These are phyloP conservation scores for Ophiognomonia clavigignenti-juglandacearum DNA, from an alignment of 2,329 filamentous ascomycete genomes.

Conservation along the genomic window DNA sequence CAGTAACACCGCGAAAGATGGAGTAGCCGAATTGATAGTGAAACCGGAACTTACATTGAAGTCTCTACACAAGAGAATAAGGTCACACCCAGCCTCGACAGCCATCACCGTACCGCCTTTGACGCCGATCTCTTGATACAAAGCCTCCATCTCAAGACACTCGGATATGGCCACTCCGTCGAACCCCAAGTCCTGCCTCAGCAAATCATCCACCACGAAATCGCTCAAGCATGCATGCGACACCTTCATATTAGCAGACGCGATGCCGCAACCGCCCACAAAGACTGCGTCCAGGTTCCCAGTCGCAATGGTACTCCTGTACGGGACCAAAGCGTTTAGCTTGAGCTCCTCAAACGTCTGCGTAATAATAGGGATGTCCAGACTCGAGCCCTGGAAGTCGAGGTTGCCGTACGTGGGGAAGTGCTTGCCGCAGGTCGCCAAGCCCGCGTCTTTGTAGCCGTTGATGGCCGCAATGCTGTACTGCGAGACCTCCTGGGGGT, in stretches of 20 bases:
- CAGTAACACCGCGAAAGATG: background rate
- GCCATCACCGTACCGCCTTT: conserved; percentile 97
- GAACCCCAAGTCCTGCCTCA: conserved; percentile 86
- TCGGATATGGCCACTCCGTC: conserved; percentile 91
- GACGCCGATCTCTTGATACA: conserved; percentile 94
- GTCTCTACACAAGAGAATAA: conserved; percentile 82
- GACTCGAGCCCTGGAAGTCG: conserved; percentile 83
- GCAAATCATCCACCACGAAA: conserved; percentile 84
- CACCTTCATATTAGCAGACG: conserved; percentile 85
- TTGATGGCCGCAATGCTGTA: conserved; percentile 88
- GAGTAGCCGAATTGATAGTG: background rate
- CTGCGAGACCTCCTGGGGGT: conserved; percentile 90
- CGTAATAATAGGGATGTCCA: conserved; percentile 93
- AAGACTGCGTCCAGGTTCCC: conserved; percentile 88
- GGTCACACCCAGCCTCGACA: conserved; percentile 90
- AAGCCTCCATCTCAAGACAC: conserved; percentile 92
- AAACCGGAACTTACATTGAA: conserved; percentile 45
- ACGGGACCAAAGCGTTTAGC: conserved; percentile 85
- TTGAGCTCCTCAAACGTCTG: conserved; percentile 91
- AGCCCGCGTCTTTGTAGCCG: conserved; percentile 85
- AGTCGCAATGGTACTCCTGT: conserved; percentile 80
- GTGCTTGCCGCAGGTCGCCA: conserved; percentile 90
- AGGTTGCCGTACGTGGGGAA: conserved; percentile 95
- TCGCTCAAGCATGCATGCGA: conserved; percentile 93
- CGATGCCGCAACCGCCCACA: conserved; percentile 89